phyloP scores from a whole-genome alignment of 192 early-diverging fungal genomes.

The Lobosporangium transversale region DNA sequence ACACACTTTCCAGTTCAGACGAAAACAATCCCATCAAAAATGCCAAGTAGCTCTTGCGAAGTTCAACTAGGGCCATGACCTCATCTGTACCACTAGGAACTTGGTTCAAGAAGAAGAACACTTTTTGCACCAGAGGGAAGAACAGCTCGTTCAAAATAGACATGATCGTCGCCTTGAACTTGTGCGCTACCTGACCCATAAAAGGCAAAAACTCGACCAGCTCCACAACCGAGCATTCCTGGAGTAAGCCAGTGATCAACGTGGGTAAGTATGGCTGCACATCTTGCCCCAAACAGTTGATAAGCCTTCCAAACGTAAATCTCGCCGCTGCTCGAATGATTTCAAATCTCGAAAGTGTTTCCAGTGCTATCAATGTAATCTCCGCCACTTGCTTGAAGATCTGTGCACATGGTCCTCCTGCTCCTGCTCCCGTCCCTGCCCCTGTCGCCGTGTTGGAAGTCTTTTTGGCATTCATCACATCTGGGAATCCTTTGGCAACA shows the following conservation, averaged over 20 bases:
- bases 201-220: constrained; percentile 88
- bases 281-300: constrained; percentile 86
- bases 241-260: constrained; percentile 80
- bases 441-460: constrained; percentile 20
- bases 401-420: constrained; percentile 64
- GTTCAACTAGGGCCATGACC: constrained; percentile 74
- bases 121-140: constrained; percentile 81
- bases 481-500: constrained; percentile 80
- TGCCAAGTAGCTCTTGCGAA: constrained; percentile 84
- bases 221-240: constrained; percentile 80
- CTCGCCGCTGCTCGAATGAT: constrained; percentile 76
- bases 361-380: constrained; percentile 76
- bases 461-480: constrained; percentile 50
- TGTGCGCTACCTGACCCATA: constrained; percentile 84
- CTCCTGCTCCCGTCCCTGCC: constrained; percentile 22
- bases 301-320: constrained; percentile 87
- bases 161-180: constrained; percentile 85
- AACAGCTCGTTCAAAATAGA: constrained; percentile 80
- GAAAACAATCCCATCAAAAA: constrained; percentile 86
- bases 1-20: constrained; percentile 77
- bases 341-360: constrained; percentile 67
- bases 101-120: constrained; percentile 87
- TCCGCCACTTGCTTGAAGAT: constrained; percentile 87
- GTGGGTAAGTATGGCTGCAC: constrained; percentile 83
- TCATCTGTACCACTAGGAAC: constrained; percentile 90